Evolutionary conservation across 202 grass and related monocot species (phyloP).

Genomic region (Tripidium arundinaceum): DNA sequence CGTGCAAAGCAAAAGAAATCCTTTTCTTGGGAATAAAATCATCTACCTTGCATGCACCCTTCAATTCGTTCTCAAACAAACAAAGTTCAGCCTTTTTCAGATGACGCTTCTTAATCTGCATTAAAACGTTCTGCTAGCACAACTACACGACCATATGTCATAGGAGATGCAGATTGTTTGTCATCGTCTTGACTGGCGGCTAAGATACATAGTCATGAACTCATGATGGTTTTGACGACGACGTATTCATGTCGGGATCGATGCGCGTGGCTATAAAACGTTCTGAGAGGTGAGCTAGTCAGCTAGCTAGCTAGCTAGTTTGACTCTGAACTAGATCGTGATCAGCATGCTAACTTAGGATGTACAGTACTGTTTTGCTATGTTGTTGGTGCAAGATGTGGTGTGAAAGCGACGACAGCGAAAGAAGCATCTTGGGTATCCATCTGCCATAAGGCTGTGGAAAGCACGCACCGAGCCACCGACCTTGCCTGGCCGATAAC

Average conservation of each 20-base stretch:
- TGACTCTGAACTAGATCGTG: constrained; percentile 18
- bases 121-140: neutral
- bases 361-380: neutral
- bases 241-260: neutral
- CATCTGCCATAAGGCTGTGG: constrained; percentile 34
- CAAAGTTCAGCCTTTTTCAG: neutral
- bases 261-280: neutral
- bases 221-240: constrained; percentile 16
- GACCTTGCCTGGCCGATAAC: neutral
- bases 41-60: constrained; percentile 2
- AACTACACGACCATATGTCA: neutral
- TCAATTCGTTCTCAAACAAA: neutral
- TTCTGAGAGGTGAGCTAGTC: neutral
- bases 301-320: neutral
- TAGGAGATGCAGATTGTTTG: neutral
- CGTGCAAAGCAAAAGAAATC: constrained; percentile 59
- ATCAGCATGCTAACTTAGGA: constrained; percentile 1
- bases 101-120: neutral
- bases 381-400: constrained; percentile 11
- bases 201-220: neutral
- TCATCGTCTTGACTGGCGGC: neutral
- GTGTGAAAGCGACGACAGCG: constrained; percentile 47
- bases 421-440: constrained; percentile 45
- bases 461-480: constrained; percentile 42
- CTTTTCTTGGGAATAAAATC: constrained; percentile 59